These are phyloP conservation scores for Camptophora hylomeconis DNA, from an alignment of 2,329 filamentous ascomycete genomes.

Conservation along the genomic window DNA sequence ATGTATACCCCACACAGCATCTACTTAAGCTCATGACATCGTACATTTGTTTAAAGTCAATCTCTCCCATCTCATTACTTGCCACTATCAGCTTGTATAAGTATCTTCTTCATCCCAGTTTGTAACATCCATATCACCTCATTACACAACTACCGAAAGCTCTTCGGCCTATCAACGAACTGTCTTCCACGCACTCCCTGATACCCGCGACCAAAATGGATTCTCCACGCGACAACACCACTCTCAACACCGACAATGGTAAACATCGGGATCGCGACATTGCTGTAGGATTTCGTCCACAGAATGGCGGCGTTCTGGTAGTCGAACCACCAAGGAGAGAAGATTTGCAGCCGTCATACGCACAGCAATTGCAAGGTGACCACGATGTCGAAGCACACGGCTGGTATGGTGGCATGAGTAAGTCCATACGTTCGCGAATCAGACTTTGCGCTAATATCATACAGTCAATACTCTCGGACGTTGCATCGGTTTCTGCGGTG, in stretches of 20 bases:
- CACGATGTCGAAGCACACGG: conserved; percentile 60
- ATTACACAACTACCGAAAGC: too few relatives aligned
- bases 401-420: conserved; percentile 84
- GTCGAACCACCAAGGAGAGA: conserved; percentile 71
- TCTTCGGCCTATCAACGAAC: too few relatives aligned
- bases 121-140: too few relatives aligned
- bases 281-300: conserved; percentile 33
- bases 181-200: conserved; percentile 3
- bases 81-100: too few relatives aligned
- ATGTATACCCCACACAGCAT: too few relatives aligned
- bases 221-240: conserved; percentile 9
- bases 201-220: conserved; percentile 12
- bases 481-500: conserved; percentile 64
- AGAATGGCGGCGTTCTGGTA: conserved; percentile 41
- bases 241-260: conserved; percentile 21
- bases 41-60: too few relatives aligned
- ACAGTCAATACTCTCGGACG: conserved; percentile 61
- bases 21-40: too few relatives aligned
- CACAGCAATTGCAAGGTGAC: conserved; percentile 48
- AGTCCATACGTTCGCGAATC: conserved; percentile 21
- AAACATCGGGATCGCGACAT: conserved; percentile 24
- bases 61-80: too few relatives aligned
- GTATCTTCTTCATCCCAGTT: too few relatives aligned
- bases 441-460: conserved; percentile 6
- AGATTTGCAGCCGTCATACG: conserved; percentile 76